These are phyloP conservation scores for Nannizziopsis barbatae DNA, from an alignment of 2,329 filamentous ascomycete genomes.

Conservation along the genomic window DNA sequence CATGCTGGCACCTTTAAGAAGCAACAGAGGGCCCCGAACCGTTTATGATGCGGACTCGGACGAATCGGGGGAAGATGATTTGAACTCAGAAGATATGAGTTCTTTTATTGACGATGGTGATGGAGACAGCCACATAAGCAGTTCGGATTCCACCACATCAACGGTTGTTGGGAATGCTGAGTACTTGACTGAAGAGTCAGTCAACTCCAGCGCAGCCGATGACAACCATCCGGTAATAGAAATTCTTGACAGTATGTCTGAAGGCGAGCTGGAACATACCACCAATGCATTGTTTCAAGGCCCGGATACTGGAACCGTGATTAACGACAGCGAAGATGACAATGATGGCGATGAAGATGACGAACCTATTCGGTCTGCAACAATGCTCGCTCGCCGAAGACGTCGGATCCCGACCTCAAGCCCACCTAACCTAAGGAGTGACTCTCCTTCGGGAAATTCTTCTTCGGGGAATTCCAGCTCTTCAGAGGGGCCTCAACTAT, in stretches of 20 bases:
- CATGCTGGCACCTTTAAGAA: no score
- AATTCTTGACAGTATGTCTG: constrained; percentile 17
- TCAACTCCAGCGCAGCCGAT: constrained; percentile 8
- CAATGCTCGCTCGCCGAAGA: constrained; percentile 5
- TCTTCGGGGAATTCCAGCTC: constrained; percentile 2
- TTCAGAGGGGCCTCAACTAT: constrained; percentile 1
- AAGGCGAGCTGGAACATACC: neutral
- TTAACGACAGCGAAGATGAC: constrained; percentile 4
- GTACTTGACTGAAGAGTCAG: neutral
- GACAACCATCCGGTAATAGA: constrained; percentile 23
- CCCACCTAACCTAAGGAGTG: neutral
- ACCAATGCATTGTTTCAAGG: neutral
- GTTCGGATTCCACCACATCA: constrained; percentile 3
- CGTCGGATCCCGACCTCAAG: neutral
- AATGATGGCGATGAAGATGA: constrained; percentile 12
- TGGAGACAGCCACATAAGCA: neutral
- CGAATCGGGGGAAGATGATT: constrained; percentile 16
- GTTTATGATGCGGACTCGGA: constrained; percentile 9
- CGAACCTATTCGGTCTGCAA: constrained; percentile 8
- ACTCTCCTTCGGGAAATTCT: neutral
- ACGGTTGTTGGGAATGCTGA: constrained; percentile 19
- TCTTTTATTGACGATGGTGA: constrained; percentile 16
- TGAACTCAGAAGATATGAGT: constrained; percentile 16
- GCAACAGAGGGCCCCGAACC: no score
- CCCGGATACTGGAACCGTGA: neutral